These are phyloP conservation scores for Suhomyces choctaworum DNA, from an alignment of 1,139 yeast genomes.

Conservation along the genomic window DNA sequence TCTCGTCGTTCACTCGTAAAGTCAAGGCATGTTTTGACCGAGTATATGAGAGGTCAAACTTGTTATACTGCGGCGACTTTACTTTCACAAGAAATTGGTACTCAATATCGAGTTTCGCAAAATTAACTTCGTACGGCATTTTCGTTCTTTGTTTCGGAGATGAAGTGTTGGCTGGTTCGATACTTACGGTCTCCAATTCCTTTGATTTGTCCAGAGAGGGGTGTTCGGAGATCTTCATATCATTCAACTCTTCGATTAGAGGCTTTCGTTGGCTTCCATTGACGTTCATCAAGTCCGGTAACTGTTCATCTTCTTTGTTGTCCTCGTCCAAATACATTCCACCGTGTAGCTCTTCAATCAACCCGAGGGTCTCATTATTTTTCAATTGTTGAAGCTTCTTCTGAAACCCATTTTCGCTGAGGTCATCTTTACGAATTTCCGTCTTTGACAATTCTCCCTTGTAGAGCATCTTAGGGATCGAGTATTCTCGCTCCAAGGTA, in stretches of 20 bases:
- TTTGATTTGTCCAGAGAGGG: too few species aligned
- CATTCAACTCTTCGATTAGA: slow-evolving; percentile 43
- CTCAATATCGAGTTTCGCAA: slow-evolving; percentile 9
- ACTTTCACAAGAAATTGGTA: slow-evolving; percentile 16
- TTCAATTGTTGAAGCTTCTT: slow-evolving; percentile 34
- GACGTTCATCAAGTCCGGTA: slow-evolving; percentile 24
- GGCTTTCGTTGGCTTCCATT: slow-evolving; percentile 23
- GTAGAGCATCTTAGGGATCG: slow-evolving; percentile 60
- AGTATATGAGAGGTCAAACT: slow-evolving; percentile 1
- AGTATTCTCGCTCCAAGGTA: slow-evolving; percentile 43
- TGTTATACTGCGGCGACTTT: slow-evolving; percentile 3
- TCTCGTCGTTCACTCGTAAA: slow-evolving; percentile 4
- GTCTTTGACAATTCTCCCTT: slow-evolving; percentile 55
- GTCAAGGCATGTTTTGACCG: slow-evolving; percentile 5
- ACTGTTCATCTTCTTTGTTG: slow-evolving; percentile 15
- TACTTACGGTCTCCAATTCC: too few species aligned
- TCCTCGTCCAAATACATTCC: slow-evolving; percentile 9
- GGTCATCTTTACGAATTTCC: slow-evolving; percentile 33
- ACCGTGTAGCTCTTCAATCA: slow-evolving; percentile 39
- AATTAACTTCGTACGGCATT: slow-evolving; percentile 10
- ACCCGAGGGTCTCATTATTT: slow-evolving; percentile 41
- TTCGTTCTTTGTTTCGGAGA: not conserved
- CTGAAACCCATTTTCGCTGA: slow-evolving; percentile 35
- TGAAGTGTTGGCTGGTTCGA: too few species aligned
- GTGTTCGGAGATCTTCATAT: slow-evolving; percentile 20